Conservation (phyloP, 495 filamentous ascomycete species). For the Xylaria sp. region DNA sequence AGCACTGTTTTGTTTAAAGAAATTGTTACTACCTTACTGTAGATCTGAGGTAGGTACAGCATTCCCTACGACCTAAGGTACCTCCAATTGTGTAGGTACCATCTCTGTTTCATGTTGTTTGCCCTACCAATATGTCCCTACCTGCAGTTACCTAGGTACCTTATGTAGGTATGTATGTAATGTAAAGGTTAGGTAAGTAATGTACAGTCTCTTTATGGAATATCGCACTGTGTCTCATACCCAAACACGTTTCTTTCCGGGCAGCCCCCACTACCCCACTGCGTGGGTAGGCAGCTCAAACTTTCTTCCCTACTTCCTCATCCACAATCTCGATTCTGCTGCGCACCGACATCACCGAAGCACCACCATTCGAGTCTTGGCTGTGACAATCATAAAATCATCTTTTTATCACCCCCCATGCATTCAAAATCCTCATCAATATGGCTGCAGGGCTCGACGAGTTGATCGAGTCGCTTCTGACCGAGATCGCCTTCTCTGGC, state of each 20-base stretch:
- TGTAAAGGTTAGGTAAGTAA: too few species aligned
- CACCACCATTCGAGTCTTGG: constrained; percentile 40
- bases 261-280: constrained; percentile 3
- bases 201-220: background rate
- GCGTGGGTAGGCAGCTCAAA: background rate
- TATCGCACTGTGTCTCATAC: background rate
- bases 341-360: constrained; percentile 29
- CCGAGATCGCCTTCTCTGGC: constrained; percentile 73
- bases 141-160: too few species aligned
- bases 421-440: constrained; percentile 27
- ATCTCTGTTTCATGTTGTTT: too few species aligned
- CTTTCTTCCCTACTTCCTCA: background rate
- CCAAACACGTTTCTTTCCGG: background rate
- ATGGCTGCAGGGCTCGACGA: constrained; percentile 75
- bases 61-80: too few species aligned
- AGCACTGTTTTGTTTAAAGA: too few species aligned
- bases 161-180: too few species aligned
- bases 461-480: constrained; percentile 72
- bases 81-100: too few species aligned
- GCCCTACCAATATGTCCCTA: too few species aligned
- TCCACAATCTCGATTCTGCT: constrained; percentile 5
- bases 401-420: constrained; percentile 39
- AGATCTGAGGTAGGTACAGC: too few species aligned
- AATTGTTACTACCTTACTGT: too few species aligned
- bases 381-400: constrained; percentile 33